Conservation (phyloP, 2,329 filamentous ascomycete species). For the Metarhizium album region DNA sequence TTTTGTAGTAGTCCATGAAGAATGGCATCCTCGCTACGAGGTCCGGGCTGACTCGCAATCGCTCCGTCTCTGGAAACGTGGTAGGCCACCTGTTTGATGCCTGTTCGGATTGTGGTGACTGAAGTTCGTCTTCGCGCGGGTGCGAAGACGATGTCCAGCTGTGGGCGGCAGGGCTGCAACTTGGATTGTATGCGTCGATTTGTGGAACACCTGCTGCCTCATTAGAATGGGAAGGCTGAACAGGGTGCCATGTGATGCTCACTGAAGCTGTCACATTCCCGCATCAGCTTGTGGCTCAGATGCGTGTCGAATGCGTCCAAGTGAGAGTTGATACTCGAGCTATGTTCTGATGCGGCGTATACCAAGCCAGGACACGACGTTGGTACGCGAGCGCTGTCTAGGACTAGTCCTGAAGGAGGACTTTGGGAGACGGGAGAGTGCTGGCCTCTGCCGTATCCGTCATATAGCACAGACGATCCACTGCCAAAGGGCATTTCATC, state of each 20-base stretch:
- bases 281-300: constrained; percentile 40
- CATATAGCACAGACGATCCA: constrained; percentile 47
- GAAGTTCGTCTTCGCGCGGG: constrained; percentile 34
- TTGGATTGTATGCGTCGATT: constrained; percentile 40
- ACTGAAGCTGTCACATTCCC: constrained; percentile 47
- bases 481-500: constrained; percentile 47
- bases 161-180: constrained; percentile 34
- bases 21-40: constrained; percentile 72
- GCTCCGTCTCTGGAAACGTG: constrained; percentile 31
- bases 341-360: constrained; percentile 49
- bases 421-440: constrained; percentile 45
- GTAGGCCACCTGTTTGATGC: constrained; percentile 36
- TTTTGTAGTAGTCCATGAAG: constrained; percentile 88
- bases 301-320: constrained; percentile 47
- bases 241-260: constrained; percentile 27
- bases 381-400: constrained; percentile 43
- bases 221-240: constrained; percentile 26
- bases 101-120: constrained; percentile 31
- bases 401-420: constrained; percentile 42
- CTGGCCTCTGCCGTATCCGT: constrained; percentile 39
- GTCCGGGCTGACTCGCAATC: constrained; percentile 45
- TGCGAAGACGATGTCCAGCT: constrained; percentile 33
- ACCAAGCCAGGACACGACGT: constrained; percentile 51
- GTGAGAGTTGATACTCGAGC: constrained; percentile 50
- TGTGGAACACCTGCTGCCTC: constrained; percentile 37